phyloP scores from a whole-genome alignment of 768 basidiomycete species.

The Multifurca ochricompacta region DNA sequence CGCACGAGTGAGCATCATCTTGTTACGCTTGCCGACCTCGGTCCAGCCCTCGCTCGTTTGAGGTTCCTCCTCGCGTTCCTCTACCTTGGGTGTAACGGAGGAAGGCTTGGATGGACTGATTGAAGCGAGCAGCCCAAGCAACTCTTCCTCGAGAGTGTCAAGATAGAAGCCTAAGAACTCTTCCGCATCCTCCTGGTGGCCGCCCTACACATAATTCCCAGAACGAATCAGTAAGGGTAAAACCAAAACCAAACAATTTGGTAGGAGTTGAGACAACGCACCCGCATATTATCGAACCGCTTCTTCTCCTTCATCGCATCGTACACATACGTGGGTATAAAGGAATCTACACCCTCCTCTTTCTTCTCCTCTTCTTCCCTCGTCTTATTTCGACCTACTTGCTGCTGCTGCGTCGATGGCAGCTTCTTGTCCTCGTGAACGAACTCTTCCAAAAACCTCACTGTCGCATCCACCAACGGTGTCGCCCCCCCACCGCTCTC shows the following conservation, averaged over 20 bases:
- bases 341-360: constrained; percentile 56
- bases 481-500: constrained; percentile 27
- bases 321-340: constrained; percentile 81
- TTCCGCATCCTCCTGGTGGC: constrained; percentile 96
- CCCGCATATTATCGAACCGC: constrained; percentile 88
- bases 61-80: constrained; percentile 38
- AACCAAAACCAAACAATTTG: too few relatives aligned
- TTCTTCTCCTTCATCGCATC: constrained; percentile 92
- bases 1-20: constrained; percentile 68
- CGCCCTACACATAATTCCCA: constrained; percentile 42
- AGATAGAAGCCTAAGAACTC: constrained; percentile 98
- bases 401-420: constrained; percentile 17
- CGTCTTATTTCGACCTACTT: constrained; percentile 27
- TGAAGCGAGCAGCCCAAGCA: constrained; percentile 57
- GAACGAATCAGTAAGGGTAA: neutral
- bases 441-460: constrained; percentile 78
- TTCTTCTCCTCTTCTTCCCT: constrained; percentile 37
- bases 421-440: constrained; percentile 27
- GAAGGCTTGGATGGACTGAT: constrained; percentile 35
- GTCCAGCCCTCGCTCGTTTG: constrained; percentile 71
- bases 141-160: constrained; percentile 90
- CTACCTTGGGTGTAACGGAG: constrained; percentile 28
- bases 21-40: constrained; percentile 88
- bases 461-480: constrained; percentile 60
- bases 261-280: constrained; percentile 30